Evolutionary conservation across 768 basidiomycete species (phyloP), one percentile per base, ranked within the genome.

Genomic region (Kwoniella sp.): DNA sequence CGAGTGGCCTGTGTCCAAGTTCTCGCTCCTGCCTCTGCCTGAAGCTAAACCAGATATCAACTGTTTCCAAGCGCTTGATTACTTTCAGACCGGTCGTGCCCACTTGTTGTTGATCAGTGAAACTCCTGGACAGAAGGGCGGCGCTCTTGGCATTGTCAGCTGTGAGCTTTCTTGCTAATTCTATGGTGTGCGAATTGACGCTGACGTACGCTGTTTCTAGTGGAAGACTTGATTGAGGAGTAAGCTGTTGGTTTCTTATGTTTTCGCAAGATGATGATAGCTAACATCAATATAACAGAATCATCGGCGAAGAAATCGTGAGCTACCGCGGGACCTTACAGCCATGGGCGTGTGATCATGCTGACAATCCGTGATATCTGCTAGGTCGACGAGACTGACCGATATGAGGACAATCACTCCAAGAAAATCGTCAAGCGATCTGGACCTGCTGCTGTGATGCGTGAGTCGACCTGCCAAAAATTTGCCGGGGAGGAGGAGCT

Each of bases 21-120:
- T 97, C 77, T 81, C 84, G 1, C 83, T 98, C 0, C 87, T 90
- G 0, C 88, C 95, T 26, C 80, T 98, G 15, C 95, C 95, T 0
- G 95, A 98, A 80, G 93, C 93, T 4, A 83, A 83, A 46, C 91
- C 92, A 0, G 84, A 85, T 10, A 94, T 96, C 76, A 94, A 91
- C 72, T 96, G 77, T 71, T 92, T 96, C 83, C 92, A 97, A 77
- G 92, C 92, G 0, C 80, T 97, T 49, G 92, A 96, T 77, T 95
- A 93, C 76, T 94, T 82, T 79, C 95, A 96, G 84, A 94, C 93
- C 0, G 95, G 95, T 1, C 87, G 94, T 47, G 91, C 93, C 0
- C 95, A 99, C 82, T 83, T 99, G 55, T 82, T 97, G 13, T 81
- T 99, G 29, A 86, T 99, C 40, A 91, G 89, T 70, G 84, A 83